Evolutionary conservation across 129 eudicot genomes (phyloP), one percentile per base, ranked within the genome.

Genomic region (Lonicera japonica): DNA sequence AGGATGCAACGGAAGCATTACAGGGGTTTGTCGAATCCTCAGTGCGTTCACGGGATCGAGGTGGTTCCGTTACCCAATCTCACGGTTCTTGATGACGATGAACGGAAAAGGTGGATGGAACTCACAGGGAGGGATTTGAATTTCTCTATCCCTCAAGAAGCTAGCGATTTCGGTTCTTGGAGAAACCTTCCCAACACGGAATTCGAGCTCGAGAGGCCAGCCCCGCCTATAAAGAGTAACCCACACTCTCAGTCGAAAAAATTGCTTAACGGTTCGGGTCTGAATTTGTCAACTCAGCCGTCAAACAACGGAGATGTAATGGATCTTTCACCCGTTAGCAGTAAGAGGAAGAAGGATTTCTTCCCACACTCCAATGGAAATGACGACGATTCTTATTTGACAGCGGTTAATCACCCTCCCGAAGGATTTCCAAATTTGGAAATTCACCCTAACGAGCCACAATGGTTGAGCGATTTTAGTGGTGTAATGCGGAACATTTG

Each of bases 1-100:
- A 76, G 95, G 40, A 89, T 89, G 96, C 96, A 89, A 68, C 46
- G 96, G 61, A 89, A 89, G 70, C 96, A 89, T 60, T 89, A 89
- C 66, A 72, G 96, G 58, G 96, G 96, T 10, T 84, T 88, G 15
- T 88, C 96, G 1, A 88, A 88, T 46, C 96, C 96, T 19, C 96
- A 88, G 56, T 88, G 96, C 48, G 94, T 88, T 58, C 96, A 88
- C 40, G 96, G 96, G 25, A 75, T 88, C 18, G 89, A 88, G 70
- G 79, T 88, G n/a, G 89, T 84, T 24, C 52, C 78, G 0, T 56
- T 71, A 36, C 96, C 96, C 10, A 84, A 69, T 36, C 85, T 88
- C 50, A 13, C 39, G 53, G 25, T 25, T 25, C 85, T 88, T 4
- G 86, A 79, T 45, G 96, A 88, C 46, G 94, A 84, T 29, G 89